phyloP scores from a whole-genome alignment of 306 rosid genomes.

The Alnus glutinosa region DNA sequence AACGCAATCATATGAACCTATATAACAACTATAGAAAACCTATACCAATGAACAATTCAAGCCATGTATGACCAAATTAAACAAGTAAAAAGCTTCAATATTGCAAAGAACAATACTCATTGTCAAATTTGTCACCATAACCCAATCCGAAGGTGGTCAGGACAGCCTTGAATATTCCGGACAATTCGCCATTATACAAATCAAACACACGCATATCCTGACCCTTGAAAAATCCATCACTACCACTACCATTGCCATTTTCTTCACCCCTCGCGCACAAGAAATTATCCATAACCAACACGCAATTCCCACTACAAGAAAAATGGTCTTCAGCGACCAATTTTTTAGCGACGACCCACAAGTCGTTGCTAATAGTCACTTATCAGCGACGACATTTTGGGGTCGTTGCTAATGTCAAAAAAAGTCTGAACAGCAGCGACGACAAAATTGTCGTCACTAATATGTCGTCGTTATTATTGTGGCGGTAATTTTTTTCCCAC shows the following conservation, averaged over 20 bases:
- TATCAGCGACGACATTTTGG: too few species aligned
- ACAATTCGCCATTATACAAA: conserved; percentile 46
- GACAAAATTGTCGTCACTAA: too few species aligned
- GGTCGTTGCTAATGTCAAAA: too few species aligned
- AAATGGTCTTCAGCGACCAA: too few species aligned
- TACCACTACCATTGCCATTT: conserved; percentile 13
- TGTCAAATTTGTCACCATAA: conserved; percentile 16
- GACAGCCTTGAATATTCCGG: conserved; percentile 54
- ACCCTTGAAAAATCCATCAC: conserved; percentile 24
- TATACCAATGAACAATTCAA: neutral
- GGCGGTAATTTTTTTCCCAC: too few species aligned
- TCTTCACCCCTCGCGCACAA: conserved; percentile 24
- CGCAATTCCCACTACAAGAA: too few species aligned
- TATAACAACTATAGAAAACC: too few species aligned
- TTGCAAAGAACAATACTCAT: conserved; percentile 29
- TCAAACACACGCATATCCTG: conserved; percentile 51
- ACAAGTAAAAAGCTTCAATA: neutral
- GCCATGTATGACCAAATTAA: neutral
- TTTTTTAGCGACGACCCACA: too few species aligned
- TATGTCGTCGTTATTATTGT: too few species aligned
- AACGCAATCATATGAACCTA: neutral
- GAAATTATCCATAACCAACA: conserved; percentile 57
- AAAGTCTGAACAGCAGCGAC: too few species aligned
- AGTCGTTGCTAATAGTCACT: too few species aligned
- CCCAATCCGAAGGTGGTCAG: conserved; percentile 82